Conservation (phyloP, 2,329 filamentous ascomycete genomes). For the Cadophora sp. region DNA sequence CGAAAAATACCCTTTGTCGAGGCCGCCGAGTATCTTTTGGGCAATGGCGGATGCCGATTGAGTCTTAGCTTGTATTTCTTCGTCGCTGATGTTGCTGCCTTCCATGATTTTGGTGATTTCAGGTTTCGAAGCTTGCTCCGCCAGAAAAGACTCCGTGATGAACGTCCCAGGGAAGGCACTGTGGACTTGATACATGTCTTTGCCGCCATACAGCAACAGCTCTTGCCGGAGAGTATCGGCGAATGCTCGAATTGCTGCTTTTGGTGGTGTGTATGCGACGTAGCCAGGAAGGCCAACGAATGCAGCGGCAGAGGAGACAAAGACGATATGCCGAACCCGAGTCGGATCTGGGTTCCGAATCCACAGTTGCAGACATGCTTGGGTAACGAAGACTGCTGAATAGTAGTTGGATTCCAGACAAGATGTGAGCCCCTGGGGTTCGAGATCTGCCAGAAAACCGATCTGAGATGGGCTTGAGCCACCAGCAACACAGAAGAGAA, state of each 20-base stretch:
- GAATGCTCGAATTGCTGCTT: slow-evolving; percentile 28
- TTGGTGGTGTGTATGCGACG: slow-evolving; percentile 24
- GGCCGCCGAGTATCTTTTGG: slow-evolving; percentile 19
- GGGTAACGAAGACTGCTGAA: slow-evolving; percentile 25
- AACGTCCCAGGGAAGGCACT: slow-evolving; percentile 27
- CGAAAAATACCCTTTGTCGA: slow-evolving; percentile 24
- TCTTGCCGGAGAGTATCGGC: slow-evolving; percentile 29
- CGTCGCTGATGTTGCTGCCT: slow-evolving; percentile 22
- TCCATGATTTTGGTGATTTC: slow-evolving; percentile 29
- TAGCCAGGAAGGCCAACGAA: slow-evolving; percentile 28
- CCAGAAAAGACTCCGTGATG: slow-evolving; percentile 28
- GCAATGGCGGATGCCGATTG: slow-evolving; percentile 13
- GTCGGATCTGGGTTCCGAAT: slow-evolving; percentile 16
- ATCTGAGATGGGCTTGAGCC: slow-evolving; percentile 26
- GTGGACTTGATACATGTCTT: slow-evolving; percentile 27
- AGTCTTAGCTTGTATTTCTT: slow-evolving; percentile 19
- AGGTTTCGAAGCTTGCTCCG: slow-evolving; percentile 26
- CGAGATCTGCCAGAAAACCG: slow-evolving; percentile 27
- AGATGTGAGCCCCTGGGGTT: slow-evolving; percentile 19
- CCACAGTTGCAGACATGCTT: slow-evolving; percentile 24
- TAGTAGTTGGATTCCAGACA: slow-evolving; percentile 27
- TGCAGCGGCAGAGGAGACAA: slow-evolving; percentile 24
- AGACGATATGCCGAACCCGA: slow-evolving; percentile 22
- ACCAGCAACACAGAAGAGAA: slow-evolving; percentile 27
- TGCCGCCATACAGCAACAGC: slow-evolving; percentile 23